A percentile compares a stretch with the other conserved stretches of the same genome.
Evolutionary conservation across 306 rosid species (phyloP).

Genomic region (Pterocarpus macrocarpus): DNA sequence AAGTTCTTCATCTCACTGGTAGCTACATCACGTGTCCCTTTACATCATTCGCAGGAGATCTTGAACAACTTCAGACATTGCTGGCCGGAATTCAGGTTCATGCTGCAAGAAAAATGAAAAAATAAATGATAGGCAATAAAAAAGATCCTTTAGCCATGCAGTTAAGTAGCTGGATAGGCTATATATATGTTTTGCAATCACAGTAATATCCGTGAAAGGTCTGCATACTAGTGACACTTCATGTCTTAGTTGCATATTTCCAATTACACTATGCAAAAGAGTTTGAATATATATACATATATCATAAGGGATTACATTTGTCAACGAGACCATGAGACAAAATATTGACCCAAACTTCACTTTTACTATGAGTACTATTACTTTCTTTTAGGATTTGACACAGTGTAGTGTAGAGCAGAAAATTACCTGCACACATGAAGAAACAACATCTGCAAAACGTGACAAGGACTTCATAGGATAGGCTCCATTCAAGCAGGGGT

Average conservation of each 20-base stretch:
- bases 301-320: conserved; percentile 1
- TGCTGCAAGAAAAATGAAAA: conserved; percentile 57
- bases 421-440: conserved; percentile 80
- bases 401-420: background rate
- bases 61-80: conserved; percentile 82
- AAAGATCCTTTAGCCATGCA: background rate
- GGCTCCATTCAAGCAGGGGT: conserved; percentile 69
- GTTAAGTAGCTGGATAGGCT: background rate
- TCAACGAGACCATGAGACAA: background rate
- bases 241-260: conserved; percentile 4
- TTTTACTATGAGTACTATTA: background rate
- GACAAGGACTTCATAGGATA: conserved; percentile 80
- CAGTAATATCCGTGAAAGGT: background rate
- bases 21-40: conserved; percentile 12
- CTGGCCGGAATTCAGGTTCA: conserved; percentile 93
- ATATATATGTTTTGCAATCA: background rate
- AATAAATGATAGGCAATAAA: conserved; percentile 10
- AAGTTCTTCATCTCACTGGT: conserved; percentile 15
- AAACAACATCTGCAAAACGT: conserved; percentile 84
- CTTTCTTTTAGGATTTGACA: background rate
- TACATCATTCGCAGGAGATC: conserved; percentile 72
- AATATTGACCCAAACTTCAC: background rate
- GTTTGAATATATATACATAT: background rate
- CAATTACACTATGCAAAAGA: background rate
- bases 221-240: background rate